These are phyloP conservation scores for Phytomonas serpens DNA, from an alignment of 208 protist genomes.

Conservation along the genomic window DNA sequence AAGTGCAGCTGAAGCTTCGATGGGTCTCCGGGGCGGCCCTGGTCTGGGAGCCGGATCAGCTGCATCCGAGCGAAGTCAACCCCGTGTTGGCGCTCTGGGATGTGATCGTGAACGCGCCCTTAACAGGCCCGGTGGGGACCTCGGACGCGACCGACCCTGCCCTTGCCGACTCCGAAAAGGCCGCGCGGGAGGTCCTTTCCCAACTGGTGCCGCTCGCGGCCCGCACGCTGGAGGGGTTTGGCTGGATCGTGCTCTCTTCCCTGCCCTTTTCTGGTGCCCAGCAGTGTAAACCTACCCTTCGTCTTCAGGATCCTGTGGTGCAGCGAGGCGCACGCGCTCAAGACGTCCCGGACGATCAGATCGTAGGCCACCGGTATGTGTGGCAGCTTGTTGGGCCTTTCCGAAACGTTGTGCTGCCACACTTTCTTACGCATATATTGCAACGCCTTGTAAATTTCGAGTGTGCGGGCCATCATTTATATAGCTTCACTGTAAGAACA, in stretches of 20 bases:
- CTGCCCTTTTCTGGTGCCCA: constrained; percentile 25
- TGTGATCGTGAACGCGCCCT: constrained; percentile 33
- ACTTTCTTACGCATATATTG: constrained; percentile 29
- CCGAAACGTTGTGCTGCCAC: constrained; percentile 23
- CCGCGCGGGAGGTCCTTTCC: not conserved
- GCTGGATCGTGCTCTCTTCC: constrained; percentile 35
- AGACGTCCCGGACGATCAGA: not conserved
- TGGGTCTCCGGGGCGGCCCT: constrained; percentile 57
- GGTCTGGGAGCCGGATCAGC: constrained; percentile 24
- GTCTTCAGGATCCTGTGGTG: constrained; percentile 3
- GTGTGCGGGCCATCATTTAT: constrained; percentile 18
- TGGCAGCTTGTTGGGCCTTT: constrained; percentile 22
- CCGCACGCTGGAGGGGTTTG: constrained; percentile 10
- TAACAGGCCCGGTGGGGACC: constrained; percentile 6
- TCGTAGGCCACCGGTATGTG: constrained; percentile 16
- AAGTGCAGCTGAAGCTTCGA: constrained; percentile 18
- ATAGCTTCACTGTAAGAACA: not conserved
- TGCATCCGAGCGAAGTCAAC: constrained; percentile 26
- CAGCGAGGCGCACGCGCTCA: constrained; percentile 8
- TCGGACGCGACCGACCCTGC: not conserved
- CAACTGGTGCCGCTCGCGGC: constrained; percentile 1
- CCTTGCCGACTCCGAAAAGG: not conserved
- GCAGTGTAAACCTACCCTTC: constrained; percentile 11
- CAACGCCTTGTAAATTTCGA: constrained; percentile 22
- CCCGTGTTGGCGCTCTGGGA: constrained; percentile 50